Base-by-base conservation (phyloP, 2,329 filamentous ascomycete species). In the Dactylellina drechsleri region DNA sequence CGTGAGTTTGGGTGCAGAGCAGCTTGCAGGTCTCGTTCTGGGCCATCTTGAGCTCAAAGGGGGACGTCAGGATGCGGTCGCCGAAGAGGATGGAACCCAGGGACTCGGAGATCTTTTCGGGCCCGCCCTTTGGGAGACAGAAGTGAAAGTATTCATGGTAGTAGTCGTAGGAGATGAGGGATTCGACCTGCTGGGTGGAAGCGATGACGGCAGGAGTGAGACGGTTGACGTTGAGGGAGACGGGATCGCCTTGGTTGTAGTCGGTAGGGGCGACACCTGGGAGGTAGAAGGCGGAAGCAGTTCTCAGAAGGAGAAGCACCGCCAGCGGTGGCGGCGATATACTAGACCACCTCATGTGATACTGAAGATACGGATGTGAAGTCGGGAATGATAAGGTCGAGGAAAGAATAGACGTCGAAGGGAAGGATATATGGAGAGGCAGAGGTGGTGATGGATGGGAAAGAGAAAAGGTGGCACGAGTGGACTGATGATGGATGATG, bases 11-110 rank as follows among this genome's bases (percentile, higher is more conserved):
- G 28, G 85, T 83, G 82, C 95, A 99, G 2, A 96, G 85, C 15
- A 86, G 82, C 82, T 94, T 95, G 85, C 95, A 99, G 0, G 89
- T 90, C 82, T 97, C 91, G 81, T 99, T 95, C 77, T 88, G 84
- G 66, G 84, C 88, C 93, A 99, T 97, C 78, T 88, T 87, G 75
- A 98, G 85, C 80, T 97, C 89, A 80, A 96, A 97, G 0, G 94
- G 92, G 41, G 94, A 98, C n/a, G 92, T 96, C 84, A 92, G 92
- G 84, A 99, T 99, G 67, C 95, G 89, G 83, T 99, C 95, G 78
- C 95, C 95, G 79, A 99, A 99, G 60, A 99, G 83, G 81, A 99
- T 99, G 85, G 94, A 97, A 23, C 95, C 95, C 77, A 99, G 83
- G 77, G 92, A 95, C 83, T 97, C 95, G 47, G 92, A 90, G 20